Evolutionary conservation across 2,329 filamentous ascomycete genomes (phyloP), one percentile per base, ranked within the genome.

Genomic region (Thelonectria blattea): DNA sequence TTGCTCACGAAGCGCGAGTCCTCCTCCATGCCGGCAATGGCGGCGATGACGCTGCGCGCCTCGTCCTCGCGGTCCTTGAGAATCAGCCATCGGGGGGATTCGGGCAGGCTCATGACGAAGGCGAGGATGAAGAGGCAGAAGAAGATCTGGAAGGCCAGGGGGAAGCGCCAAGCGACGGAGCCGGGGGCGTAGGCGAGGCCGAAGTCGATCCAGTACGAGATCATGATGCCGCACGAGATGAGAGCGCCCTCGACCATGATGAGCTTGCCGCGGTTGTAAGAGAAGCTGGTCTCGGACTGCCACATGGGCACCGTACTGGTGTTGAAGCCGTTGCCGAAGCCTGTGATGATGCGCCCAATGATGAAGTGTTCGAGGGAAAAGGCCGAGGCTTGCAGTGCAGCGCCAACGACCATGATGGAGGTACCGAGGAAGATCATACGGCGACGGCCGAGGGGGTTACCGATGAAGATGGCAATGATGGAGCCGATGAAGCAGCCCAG

Each of bases 401-500:
- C 85, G 8, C 87, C 88, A 24, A 89, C 45, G n/a, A 78, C 70
- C 69, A 85, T 86, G 68, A 89, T 82, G 14, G 80, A 63, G 7
- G 85, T 85, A 15, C 85, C 86, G 46, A 88, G 78, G 69, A 87
- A 80, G 57, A 88, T 85, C 22, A 86, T 87, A 64, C 78, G 79
- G 65, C 81, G 81, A 54, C 87, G 82, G 12, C 87, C 87, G 51
- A 88, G 81, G 22, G 80, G 78, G 66, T 90, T 87, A 74, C 87
- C 87, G 12, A 87, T 86, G 66, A 88, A 89, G 22, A 87, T 88
- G 59, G 85, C 85, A 68, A 87, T 86, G 70, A 89, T 85, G 18
- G 86, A 86, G 11, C 87, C 87, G 57, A 88, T 78, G 52, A 86
- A 85, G 73, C 86, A 88, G 12, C 85, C 86, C n/a, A 86, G 68